Evolutionary conservation across 306 rosid species (phyloP).

Genomic region (Canavalia gladiata): DNA sequence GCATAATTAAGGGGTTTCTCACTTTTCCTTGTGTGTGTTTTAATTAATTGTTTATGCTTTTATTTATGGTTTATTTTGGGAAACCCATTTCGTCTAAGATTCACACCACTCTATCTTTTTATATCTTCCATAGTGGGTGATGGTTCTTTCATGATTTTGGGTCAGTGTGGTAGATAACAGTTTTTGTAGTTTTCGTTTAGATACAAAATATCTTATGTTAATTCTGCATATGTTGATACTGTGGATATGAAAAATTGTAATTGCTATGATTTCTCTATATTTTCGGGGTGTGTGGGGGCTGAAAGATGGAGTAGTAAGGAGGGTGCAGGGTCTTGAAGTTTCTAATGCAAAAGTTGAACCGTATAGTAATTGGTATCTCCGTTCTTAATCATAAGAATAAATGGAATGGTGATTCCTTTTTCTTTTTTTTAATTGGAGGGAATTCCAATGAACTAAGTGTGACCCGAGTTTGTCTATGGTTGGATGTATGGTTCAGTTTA

Average conservation of each 20-base stretch:
- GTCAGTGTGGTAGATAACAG: not conserved
- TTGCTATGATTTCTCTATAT: not conserved
- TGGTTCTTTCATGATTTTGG: not conserved
- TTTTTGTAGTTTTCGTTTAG: not conserved
- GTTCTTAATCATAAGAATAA: not conserved
- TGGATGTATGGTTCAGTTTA: not conserved
- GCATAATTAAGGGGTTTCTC: not conserved
- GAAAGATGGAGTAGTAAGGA: too few relatives aligned
- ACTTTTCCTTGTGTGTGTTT: not conserved
- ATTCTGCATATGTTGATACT: not conserved
- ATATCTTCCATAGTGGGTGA: not conserved
- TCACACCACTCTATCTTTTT: not conserved
- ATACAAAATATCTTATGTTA: not conserved
- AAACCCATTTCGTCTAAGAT: constrained; percentile 1
- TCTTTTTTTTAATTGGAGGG: too few relatives aligned
- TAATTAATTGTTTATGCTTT: not conserved
- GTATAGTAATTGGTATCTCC: not conserved
- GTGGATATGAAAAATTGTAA: not conserved
- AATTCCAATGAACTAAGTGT: not conserved
- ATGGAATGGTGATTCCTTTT: not conserved
- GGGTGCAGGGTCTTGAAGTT: not conserved
- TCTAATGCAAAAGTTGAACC: constrained; percentile 2
- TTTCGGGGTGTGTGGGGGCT: not conserved
- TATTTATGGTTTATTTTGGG: not conserved
- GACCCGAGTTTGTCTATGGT: not conserved